phyloP scores from a whole-genome alignment of 2,329 filamentous ascomycete species.

The Emergomyces pasteurianus region DNA sequence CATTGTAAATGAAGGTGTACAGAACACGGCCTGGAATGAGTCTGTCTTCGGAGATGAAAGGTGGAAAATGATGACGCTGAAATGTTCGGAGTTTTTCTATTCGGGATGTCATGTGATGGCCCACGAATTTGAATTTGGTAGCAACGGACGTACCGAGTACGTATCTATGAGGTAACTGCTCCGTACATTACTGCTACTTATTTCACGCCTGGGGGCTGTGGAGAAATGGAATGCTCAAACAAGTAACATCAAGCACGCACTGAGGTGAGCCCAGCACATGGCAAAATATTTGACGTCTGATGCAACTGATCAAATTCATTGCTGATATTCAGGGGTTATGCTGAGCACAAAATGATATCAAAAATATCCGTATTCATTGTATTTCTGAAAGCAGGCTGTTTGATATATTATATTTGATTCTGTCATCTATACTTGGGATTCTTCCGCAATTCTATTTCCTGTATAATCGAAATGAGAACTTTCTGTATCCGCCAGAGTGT shows the following conservation, averaged over 20 bases:
- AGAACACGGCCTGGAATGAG: not conserved
- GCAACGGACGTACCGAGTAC: too few species aligned
- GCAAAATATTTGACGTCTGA: too few species aligned
- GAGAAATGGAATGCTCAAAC: too few species aligned
- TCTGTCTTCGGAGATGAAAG: not conserved
- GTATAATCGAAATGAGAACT: not conserved
- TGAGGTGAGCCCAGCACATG: too few species aligned
- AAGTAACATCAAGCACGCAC: too few species aligned
- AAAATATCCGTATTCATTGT: not conserved
- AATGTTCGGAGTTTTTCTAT: not conserved
- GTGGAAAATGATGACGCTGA: not conserved
- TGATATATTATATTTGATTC: not conserved
- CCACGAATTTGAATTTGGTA: too few species aligned
- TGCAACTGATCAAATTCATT: too few species aligned
- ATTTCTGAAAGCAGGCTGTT: not conserved
- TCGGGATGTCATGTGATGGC: slow-evolving; percentile 1
- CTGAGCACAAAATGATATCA: not conserved
- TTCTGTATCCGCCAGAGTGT: not conserved
- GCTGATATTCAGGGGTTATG: too few species aligned
- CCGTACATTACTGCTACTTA: too few species aligned
- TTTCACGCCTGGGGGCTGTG: too few species aligned
- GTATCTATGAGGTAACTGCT: too few species aligned
- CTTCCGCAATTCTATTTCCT: not conserved
- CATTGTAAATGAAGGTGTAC: not conserved
- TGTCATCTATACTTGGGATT: not conserved